A percentile compares a stretch with the other conserved stretches of the same genome.
Conservation (phyloP, 2,329 filamentous ascomycete genomes). For the Hysterium pulicare region DNA sequence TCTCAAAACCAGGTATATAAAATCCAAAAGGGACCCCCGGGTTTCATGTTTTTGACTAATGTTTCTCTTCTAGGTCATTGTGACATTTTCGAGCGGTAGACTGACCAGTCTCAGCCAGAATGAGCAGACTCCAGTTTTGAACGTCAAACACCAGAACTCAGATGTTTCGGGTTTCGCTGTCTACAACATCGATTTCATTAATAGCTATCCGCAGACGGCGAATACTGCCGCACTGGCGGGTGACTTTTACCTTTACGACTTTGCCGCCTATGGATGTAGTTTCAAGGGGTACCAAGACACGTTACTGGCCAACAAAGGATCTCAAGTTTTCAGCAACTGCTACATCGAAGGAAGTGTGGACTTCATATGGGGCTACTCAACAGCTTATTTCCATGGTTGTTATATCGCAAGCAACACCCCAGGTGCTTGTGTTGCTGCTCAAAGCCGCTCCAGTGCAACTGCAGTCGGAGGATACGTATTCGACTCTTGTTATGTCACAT, state of each 20-base stretch:
- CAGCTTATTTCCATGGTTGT: constrained; percentile 49
- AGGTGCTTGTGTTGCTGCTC: constrained; percentile 20
- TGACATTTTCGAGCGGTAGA: constrained; percentile 38
- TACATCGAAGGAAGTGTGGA: constrained; percentile 57
- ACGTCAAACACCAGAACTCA: constrained; percentile 43
- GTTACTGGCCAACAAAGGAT: constrained; percentile 40
- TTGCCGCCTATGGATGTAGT: constrained; percentile 54
- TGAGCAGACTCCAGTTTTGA: constrained; percentile 45
- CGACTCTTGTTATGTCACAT: constrained; percentile 47
- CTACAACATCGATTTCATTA: constrained; percentile 56
- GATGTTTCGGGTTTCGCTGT: constrained; percentile 45
- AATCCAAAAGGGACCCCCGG: too few species aligned
- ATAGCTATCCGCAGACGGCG: constrained; percentile 20
- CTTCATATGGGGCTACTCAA: constrained; percentile 54
- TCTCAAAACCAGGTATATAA: too few species aligned
- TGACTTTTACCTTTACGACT: constrained; percentile 46
- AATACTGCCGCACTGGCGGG: constrained; percentile 43
- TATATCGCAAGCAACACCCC: constrained; percentile 27
- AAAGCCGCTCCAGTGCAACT: constrained; percentile 13
- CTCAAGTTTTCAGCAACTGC: constrained; percentile 53
- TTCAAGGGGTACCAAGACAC: constrained; percentile 57
- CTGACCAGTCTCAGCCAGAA: constrained; percentile 41
- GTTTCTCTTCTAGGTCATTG: constrained; percentile 36
- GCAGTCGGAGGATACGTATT: constrained; percentile 49
- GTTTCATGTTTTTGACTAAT: too few species aligned